A percentile compares a stretch with the other conserved stretches of the same genome.
phyloP scores from a whole-genome alignment of 805 yeast species.

The Wickerhamomyces sydowiorum region DNA sequence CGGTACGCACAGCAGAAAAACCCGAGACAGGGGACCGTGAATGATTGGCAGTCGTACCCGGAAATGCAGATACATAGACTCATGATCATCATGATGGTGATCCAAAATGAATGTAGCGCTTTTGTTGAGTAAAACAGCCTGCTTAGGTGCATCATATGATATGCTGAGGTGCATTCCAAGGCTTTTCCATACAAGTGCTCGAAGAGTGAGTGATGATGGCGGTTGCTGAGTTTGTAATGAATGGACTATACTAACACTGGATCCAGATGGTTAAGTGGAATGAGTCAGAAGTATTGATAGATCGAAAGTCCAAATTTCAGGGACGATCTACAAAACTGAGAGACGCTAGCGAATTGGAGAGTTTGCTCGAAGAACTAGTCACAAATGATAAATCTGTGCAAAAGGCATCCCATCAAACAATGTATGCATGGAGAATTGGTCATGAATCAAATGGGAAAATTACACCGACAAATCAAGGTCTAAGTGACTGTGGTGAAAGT shows the following conservation, averaged over 20 bases:
- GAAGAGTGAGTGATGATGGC: background rate
- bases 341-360: constrained; percentile 36
- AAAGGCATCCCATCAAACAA: constrained; percentile 66
- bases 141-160: no score
- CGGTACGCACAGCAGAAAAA: background rate
- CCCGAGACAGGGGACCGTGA: no score
- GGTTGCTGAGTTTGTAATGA: no score
- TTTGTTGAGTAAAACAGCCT: no score
- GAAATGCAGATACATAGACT: no score
- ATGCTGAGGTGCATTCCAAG: background rate
- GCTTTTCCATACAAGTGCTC: background rate
- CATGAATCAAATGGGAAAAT: constrained; percentile 9
- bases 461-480: constrained; percentile 43
- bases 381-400: constrained; percentile 39
- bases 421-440: constrained; percentile 68
- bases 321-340: constrained; percentile 46
- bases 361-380: constrained; percentile 36
- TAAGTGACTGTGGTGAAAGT: constrained; percentile 64
- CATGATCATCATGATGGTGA: no score
- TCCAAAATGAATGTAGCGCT: no score
- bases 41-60: no score
- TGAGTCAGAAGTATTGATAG: constrained; percentile 32
- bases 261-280: constrained; percentile 28
- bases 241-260: no score
- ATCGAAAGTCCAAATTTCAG: constrained; percentile 62